Evolutionary conservation across 2,329 filamentous ascomycete species (phyloP).

Genomic region (Talaromyces albobiverticillius): DNA sequence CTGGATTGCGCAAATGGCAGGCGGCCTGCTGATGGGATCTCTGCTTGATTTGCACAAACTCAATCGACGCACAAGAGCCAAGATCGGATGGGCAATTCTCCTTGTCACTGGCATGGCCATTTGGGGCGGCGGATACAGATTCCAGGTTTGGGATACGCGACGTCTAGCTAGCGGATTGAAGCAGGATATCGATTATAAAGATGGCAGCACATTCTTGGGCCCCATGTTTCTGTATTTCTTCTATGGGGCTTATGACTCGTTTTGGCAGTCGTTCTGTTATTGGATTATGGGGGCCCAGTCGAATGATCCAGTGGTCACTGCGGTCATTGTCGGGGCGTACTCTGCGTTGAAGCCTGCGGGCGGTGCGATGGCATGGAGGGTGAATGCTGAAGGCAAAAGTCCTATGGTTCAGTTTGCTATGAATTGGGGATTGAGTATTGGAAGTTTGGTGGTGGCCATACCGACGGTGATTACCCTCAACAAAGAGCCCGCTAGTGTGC

Average conservation of each 20-base stretch:
- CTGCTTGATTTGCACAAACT: slow-evolving; percentile 41
- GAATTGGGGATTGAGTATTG: slow-evolving; percentile 6
- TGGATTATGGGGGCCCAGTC: slow-evolving; percentile 53
- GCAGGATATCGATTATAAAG: slow-evolving; percentile 48
- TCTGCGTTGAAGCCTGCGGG: slow-evolving; percentile 45
- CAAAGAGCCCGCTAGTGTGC: not conserved
- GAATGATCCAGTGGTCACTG: slow-evolving; percentile 41
- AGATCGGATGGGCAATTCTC: slow-evolving; percentile 47
- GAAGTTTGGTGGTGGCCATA: slow-evolving; percentile 3
- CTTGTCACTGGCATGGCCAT: slow-evolving; percentile 51
- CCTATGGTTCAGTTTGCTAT: slow-evolving; percentile 8
- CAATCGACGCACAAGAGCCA: slow-evolving; percentile 46
- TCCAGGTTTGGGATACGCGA: slow-evolving; percentile 57
- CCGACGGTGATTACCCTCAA: slow-evolving; percentile 2
- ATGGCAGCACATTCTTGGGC: slow-evolving; percentile 52
- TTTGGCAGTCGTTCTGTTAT: slow-evolving; percentile 65
- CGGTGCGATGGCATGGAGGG: slow-evolving; percentile 46
- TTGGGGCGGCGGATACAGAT: slow-evolving; percentile 62
- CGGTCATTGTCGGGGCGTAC: slow-evolving; percentile 47
- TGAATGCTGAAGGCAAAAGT: not conserved
- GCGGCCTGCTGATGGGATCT: slow-evolving; percentile 40
- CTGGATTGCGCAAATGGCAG: slow-evolving; percentile 53
- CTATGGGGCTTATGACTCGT: slow-evolving; percentile 66
- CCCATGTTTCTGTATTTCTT: slow-evolving; percentile 70
- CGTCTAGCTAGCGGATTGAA: slow-evolving; percentile 39